These are phyloP conservation scores for Diatrype stigma DNA, from an alignment of 2,329 filamentous ascomycete species.

Conservation along the genomic window DNA sequence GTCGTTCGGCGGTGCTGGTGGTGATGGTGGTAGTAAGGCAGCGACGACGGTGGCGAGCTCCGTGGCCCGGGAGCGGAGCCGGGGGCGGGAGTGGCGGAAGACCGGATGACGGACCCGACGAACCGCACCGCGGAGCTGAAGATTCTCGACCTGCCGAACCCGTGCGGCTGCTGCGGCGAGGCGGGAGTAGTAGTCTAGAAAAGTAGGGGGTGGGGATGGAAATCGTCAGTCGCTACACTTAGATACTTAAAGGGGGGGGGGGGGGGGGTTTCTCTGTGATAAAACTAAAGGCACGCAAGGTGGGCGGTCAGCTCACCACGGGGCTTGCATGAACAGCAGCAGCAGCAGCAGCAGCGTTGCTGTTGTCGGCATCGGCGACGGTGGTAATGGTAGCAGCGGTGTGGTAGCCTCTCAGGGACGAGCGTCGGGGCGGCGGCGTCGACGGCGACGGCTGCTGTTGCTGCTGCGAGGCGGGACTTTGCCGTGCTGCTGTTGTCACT, in stretches of 20 bases:
- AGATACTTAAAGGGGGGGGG: too few species aligned
- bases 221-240: too few species aligned
- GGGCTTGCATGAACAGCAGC: too few species aligned
- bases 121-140: slow-evolving; percentile 24
- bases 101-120: slow-evolving; percentile 20
- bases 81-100: too few species aligned
- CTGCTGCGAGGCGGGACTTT: slow-evolving; percentile 5
- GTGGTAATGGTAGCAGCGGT: slow-evolving; percentile 7
- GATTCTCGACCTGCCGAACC: slow-evolving; percentile 17
- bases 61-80: too few species aligned
- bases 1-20: neutral
- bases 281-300: too few species aligned
- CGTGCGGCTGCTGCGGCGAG: slow-evolving; percentile 12
- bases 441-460: too few species aligned
- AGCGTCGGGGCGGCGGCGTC: slow-evolving; percentile 20
- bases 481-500: neutral
- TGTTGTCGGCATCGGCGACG: too few species aligned
- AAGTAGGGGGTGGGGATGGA: too few species aligned
- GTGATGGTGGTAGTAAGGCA: neutral
- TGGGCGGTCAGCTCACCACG: too few species aligned
- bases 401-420: slow-evolving; percentile 12
- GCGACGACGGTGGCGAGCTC: slow-evolving; percentile 13
- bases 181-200: neutral
- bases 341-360: too few species aligned
- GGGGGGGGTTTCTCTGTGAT: too few species aligned